These are phyloP conservation scores for Quercus ilex DNA, from an alignment of 306 rosid species.

Conservation along the genomic window DNA sequence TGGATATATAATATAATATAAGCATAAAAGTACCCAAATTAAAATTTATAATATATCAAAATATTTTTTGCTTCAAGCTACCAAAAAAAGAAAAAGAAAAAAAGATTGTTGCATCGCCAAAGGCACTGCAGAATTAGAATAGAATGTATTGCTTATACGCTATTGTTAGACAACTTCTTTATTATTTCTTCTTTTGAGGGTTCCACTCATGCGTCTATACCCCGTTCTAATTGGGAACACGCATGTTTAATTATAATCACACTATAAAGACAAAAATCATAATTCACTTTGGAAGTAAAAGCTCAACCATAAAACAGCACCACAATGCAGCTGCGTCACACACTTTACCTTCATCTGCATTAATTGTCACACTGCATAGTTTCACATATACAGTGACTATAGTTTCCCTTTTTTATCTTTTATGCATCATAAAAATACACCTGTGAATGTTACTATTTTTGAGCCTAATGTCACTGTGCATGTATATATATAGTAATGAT, in stretches of 20 bases:
- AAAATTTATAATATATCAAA: too few species aligned
- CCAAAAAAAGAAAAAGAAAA: too few species aligned
- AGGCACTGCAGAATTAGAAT: too few species aligned
- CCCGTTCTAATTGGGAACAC: too few species aligned
- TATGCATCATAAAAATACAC: background rate
- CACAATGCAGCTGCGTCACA: background rate
- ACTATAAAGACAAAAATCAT: background rate
- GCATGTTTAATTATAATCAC: background rate
- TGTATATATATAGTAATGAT: background rate
- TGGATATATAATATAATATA: too few species aligned
- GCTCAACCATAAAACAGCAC: background rate
- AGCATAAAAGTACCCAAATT: too few species aligned
- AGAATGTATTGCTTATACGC: too few species aligned
- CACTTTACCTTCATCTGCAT: background rate
- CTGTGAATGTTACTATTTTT: background rate
- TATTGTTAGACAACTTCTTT: too few species aligned
- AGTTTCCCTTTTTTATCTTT: background rate
- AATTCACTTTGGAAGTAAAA: background rate
- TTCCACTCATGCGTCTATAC: too few species aligned
- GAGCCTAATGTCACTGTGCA: constrained; percentile 2
- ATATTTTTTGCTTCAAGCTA: too few species aligned
- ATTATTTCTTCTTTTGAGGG: too few species aligned
- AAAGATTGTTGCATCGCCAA: too few species aligned
- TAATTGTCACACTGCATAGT: background rate
- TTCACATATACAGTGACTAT: background rate